These are phyloP conservation scores for Hsuehochloa calcarea DNA, from an alignment of 176 grass and related monocot genomes.

Conservation along the genomic window DNA sequence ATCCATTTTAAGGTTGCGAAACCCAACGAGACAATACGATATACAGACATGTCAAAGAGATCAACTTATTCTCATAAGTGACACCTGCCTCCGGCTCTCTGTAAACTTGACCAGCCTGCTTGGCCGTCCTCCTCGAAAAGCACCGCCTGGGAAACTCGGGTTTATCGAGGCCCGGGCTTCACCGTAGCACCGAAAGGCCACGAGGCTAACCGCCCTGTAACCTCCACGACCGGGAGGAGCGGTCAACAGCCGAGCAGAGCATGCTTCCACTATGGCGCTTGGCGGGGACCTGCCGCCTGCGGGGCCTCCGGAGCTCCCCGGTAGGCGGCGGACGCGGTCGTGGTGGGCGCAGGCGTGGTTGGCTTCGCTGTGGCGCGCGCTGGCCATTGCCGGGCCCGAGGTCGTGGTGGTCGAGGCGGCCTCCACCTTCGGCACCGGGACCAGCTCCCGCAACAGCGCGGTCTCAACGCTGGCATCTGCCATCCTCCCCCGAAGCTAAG, in stretches of 20 bases:
- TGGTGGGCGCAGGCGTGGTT: slow-evolving; percentile 81
- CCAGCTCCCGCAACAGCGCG: slow-evolving; percentile 94
- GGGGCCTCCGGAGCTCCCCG: slow-evolving; percentile 36
- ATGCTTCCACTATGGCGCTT: slow-evolving; percentile 36
- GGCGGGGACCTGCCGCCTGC: slow-evolving; percentile 19
- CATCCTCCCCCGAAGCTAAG: slow-evolving; percentile 71
- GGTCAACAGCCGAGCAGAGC: neutral
- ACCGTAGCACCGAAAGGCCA: neutral
- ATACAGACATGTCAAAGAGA: no score
- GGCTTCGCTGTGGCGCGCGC: slow-evolving; percentile 76
- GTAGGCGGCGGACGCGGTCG: slow-evolving; percentile 74
- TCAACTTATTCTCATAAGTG: no score
- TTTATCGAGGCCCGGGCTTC: neutral
- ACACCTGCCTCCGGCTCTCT: no score
- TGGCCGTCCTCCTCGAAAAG: no score
- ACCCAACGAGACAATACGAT: no score
- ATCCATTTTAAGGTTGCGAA: no score
- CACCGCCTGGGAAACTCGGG: no score
- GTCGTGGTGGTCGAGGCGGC: slow-evolving; percentile 81
- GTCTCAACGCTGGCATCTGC: slow-evolving; percentile 94
- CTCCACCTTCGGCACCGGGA: slow-evolving; percentile 81
- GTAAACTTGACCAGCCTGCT: no score
- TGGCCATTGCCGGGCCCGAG: slow-evolving; percentile 72
- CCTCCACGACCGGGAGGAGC: neutral
- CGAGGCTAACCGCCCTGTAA: no score